Conservation (phyloP, 2,329 filamentous ascomycete species). For the Penicillium occitanis region DNA sequence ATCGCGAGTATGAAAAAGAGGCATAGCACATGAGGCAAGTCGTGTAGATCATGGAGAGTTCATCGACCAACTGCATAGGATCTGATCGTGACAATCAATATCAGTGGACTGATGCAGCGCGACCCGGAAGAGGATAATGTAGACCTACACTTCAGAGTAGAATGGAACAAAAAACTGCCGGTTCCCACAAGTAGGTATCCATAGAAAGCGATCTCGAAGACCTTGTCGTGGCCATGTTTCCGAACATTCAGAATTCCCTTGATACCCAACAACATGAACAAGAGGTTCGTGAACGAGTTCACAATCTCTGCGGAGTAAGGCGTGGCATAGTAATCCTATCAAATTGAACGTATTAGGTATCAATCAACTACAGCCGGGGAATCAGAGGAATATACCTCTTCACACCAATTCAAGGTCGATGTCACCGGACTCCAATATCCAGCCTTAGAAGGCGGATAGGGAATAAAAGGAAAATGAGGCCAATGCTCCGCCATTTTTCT, state of each 20-base stretch:
- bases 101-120: neutral
- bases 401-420: constrained; percentile 75
- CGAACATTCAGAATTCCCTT: constrained; percentile 74
- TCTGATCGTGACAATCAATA: constrained; percentile 43
- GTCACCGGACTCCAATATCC: constrained; percentile 71
- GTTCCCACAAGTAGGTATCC: constrained; percentile 62
- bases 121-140: neutral
- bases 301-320: constrained; percentile 74
- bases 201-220: constrained; percentile 69
- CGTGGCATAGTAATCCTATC: constrained; percentile 71
- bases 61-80: constrained; percentile 70
- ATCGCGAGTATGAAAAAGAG: constrained; percentile 69
- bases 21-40: constrained; percentile 70
- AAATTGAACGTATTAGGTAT: constrained; percentile 22
- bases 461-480: constrained; percentile 34
- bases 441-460: constrained; percentile 49
- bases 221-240: constrained; percentile 68
- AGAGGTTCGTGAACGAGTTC: constrained; percentile 76
- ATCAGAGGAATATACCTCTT: constrained; percentile 58
- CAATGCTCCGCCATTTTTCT: constrained; percentile 15
- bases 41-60: constrained; percentile 71
- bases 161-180: constrained; percentile 64
- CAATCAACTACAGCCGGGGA: neutral
- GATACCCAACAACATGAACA: constrained; percentile 76
- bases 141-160: constrained; percentile 60